Evolutionary conservation across 202 grass and related monocot genomes (phyloP), one percentile per base, ranked within the genome.

Genomic region (Zoysia matrella): DNA sequence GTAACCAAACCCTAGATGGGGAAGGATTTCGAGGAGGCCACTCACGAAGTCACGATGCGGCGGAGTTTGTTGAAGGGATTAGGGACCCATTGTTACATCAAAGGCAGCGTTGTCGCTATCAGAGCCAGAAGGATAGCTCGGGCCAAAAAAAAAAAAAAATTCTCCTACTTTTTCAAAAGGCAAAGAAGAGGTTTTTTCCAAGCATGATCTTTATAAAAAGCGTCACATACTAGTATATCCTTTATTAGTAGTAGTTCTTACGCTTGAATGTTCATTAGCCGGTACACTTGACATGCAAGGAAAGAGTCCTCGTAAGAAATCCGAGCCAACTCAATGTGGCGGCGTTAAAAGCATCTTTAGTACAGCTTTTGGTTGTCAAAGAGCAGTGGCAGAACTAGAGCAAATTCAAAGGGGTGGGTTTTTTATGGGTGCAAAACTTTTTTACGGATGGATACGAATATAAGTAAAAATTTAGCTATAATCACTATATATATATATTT

Each of bases 1-100:
- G 67, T 61, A 45, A 3, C 82, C 82, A 91, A 92, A 89, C 82
- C 90, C 87, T 84, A 88, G 87, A 81, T 60, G 75, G 51, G 69
- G 69, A 1, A 61, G 70, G 60, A 57, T 84, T 87, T 88, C 75
- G 65, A 80, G 81, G 71, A 65, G 71, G 65, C 65, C 82, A 84
- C 82, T 36, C 30, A 36, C 30, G 30, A 36, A 36, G 30, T 40
- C 76, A 46, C 42, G 65, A 76, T 57, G 56, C 82, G 71, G 82
- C 39, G 41, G 76, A 76, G 65, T 72, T 46, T 36, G 30, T 36
- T 36, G 30, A 36, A 36, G 30, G 30, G 30, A 36, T 36, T 36
- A 36, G 30, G 30, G 30, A 36, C 30, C 30, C 30, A 1, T 36
- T 36, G 77, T 89, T 76, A 80, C 79, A 55, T 70, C 67, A 8